phyloP scores from a whole-genome alignment of 176 grass and related monocot genomes.

The Panicum miliaceum region DNA sequence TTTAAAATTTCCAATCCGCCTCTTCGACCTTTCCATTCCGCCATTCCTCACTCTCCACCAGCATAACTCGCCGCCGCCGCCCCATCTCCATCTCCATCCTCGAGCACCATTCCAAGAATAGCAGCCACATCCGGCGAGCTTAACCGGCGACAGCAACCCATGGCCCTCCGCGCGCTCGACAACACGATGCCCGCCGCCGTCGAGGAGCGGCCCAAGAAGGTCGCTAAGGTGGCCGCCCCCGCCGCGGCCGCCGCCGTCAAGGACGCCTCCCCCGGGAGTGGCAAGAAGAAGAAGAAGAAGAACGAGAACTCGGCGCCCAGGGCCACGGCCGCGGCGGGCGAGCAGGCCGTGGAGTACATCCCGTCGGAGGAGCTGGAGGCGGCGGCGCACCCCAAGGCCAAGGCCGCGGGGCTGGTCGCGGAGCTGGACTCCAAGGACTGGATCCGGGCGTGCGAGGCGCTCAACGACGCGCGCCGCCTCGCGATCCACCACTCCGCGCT shows the following conservation, averaged over 20 bases:
- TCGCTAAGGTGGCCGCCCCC: constrained; percentile 57
- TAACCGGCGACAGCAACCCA: background rate
- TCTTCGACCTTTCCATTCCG: background rate
- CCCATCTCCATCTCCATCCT: background rate
- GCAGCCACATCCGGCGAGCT: background rate
- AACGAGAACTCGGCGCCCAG: constrained; percentile 61
- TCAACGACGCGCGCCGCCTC: constrained; percentile 82
- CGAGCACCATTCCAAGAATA: background rate
- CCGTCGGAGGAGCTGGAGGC: constrained; percentile 62
- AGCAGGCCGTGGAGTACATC: constrained; percentile 82
- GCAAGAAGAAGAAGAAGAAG: constrained; percentile 37
- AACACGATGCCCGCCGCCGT: constrained; percentile 65
- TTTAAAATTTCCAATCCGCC: constrained; percentile 42
- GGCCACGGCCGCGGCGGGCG: constrained; percentile 33
- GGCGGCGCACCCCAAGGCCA: constrained; percentile 55
- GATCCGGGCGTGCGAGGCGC: constrained; percentile 68
- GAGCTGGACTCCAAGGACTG: constrained; percentile 86
- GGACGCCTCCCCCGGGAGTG: background rate
- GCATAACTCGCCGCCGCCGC: background rate
- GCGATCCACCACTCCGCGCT: constrained; percentile 68
- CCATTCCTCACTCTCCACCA: background rate
- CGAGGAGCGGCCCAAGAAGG: constrained; percentile 74
- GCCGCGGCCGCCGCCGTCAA: background rate
- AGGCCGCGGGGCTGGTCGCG: constrained; percentile 57
- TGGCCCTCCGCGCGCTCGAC: constrained; percentile 88